Conservation (phyloP, 176 grass and related monocot species). For the Melocanna baccifera region DNA sequence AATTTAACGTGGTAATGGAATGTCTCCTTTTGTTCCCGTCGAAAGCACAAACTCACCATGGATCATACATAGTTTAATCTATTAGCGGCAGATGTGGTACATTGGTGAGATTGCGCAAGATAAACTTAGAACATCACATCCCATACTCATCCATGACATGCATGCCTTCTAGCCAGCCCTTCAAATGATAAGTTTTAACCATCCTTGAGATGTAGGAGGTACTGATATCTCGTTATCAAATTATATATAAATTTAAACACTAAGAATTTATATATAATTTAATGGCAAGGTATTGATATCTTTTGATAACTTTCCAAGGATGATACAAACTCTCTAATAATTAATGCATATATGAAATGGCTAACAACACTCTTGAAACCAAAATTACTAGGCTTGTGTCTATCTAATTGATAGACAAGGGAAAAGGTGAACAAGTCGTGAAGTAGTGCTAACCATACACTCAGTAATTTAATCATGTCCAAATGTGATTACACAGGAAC, state of each 20-base stretch:
- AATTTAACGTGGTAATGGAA: slow-evolving; percentile 28
- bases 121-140: slow-evolving; percentile 16
- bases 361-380: not conserved
- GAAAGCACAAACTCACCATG: slow-evolving; percentile 5
- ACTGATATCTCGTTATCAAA: too few species aligned
- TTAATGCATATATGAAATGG: not conserved
- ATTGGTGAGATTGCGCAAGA: slow-evolving; percentile 29
- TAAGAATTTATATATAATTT: too few species aligned
- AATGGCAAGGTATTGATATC: too few species aligned
- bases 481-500: too few species aligned
- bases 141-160: not conserved
- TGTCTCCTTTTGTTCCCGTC: slow-evolving; percentile 17
- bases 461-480: too few species aligned
- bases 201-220: too few species aligned
- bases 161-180: not conserved
- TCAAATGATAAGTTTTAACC: not conserved
- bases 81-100: not conserved
- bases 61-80: not conserved
- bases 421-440: too few species aligned
- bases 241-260: too few species aligned
- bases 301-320: too few species aligned
- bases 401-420: not conserved
- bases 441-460: too few species aligned
- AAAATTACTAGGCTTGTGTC: not conserved
- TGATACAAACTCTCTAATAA: not conserved